phyloP scores from a whole-genome alignment of 2,329 filamentous ascomycete species.

The Allantophomopsis lycopodina region DNA sequence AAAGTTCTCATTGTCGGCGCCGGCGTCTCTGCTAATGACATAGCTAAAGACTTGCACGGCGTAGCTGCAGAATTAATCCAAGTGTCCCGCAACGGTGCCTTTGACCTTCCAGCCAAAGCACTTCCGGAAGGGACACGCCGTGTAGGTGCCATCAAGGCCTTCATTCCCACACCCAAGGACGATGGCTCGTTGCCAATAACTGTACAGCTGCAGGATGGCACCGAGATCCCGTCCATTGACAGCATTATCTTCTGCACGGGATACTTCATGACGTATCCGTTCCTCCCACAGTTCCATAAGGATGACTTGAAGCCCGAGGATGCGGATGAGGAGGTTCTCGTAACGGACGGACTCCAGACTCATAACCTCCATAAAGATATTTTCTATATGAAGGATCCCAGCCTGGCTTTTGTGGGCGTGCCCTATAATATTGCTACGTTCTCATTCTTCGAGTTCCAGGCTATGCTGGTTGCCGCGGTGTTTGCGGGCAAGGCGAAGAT shows the following conservation, averaged over 20 bases:
- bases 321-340: slow-evolving; percentile 37
- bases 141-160: slow-evolving; percentile 1
- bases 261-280: slow-evolving; percentile 55
- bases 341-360: slow-evolving; percentile 30
- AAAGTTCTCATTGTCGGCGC: slow-evolving; percentile 41
- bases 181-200: slow-evolving; percentile 30
- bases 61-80: slow-evolving; percentile 1
- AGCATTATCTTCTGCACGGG: slow-evolving; percentile 52
- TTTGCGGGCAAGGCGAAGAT: slow-evolving; percentile 22
- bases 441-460: slow-evolving; percentile 34
- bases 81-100: not conserved
- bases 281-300: slow-evolving; percentile 32
- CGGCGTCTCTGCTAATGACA: slow-evolving; percentile 33
- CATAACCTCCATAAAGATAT: slow-evolving; percentile 38
- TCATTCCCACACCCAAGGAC: slow-evolving; percentile 3
- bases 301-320: slow-evolving; percentile 23
- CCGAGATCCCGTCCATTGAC: slow-evolving; percentile 39
- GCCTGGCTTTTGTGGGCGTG: slow-evolving; percentile 28
- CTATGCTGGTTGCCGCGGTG: slow-evolving; percentile 28
- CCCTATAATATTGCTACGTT: slow-evolving; percentile 34
- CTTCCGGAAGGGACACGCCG: slow-evolving; percentile 1
- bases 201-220: slow-evolving; percentile 37
- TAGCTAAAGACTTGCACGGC: slow-evolving; percentile 10
- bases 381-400: slow-evolving; percentile 34
- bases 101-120: slow-evolving; percentile 1